phyloP scores from a whole-genome alignment of 495 filamentous ascomycete species.

The Xylaria intraflava region DNA sequence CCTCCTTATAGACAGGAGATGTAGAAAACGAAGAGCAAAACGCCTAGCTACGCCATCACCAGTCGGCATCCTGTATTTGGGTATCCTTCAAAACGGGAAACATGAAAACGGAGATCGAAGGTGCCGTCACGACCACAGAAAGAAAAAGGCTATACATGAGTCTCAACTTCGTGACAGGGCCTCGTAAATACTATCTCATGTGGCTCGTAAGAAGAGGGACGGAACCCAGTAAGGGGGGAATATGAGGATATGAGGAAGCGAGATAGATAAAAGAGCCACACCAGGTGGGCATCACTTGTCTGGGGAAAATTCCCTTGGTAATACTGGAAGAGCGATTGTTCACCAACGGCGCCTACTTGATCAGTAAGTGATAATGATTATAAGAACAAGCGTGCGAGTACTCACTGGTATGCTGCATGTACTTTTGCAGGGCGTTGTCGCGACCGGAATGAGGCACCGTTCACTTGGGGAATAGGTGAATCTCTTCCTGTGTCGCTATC shows the following conservation, averaged over 20 bases:
- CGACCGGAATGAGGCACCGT: constrained; percentile 13
- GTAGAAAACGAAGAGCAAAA: background rate
- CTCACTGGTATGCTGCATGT: constrained; percentile 38
- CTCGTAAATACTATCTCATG: background rate
- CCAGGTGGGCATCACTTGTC: background rate
- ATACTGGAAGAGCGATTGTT: background rate
- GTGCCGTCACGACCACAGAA: background rate
- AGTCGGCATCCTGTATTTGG: background rate
- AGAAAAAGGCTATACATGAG: too few relatives aligned
- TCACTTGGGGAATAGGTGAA: constrained; percentile 17
- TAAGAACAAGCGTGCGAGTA: background rate
- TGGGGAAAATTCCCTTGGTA: background rate
- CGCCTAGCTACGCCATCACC: background rate
- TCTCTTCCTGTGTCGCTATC: constrained; percentile 12
- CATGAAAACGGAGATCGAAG: background rate
- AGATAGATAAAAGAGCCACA: background rate
- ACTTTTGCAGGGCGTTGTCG: constrained; percentile 32
- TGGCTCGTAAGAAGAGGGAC: background rate
- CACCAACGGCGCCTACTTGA: constrained; percentile 25
- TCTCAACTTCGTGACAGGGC: background rate
- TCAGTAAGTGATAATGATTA: constrained; percentile 5
- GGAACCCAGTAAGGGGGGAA: background rate
- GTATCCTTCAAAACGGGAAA: constrained; percentile 7
- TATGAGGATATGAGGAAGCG: background rate
- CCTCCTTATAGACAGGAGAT: background rate